Evolutionary conservation across 495 filamentous ascomycete species (phyloP), one percentile per base, ranked within the genome.

Genomic region (Podospora pseudocomata): DNA sequence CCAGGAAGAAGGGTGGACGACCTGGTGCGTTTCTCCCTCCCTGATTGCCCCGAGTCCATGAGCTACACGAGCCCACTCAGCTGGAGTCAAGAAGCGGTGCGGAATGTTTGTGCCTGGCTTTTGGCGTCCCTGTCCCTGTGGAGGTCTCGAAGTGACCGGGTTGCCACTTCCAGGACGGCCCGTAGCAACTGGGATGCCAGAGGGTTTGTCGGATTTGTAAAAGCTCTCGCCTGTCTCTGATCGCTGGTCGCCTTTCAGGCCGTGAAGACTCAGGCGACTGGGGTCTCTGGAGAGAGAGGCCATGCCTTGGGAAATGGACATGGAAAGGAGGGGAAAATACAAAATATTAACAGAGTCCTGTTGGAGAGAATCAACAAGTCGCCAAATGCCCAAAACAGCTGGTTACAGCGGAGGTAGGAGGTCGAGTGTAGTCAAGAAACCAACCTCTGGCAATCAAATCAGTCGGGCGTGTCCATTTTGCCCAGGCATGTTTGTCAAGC

Each of bases 31-130:
- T 70, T 82, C 81, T 57, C 74, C 76, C 32, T 82, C 81, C 18
- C 68, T 72, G 69, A 83, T 78, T n/a, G 80, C 81, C 0, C 82
- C 81, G 19, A 84, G 44, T 0, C 80, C 80, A 69, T 79, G 78
- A 60, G 81, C 82, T 23, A 84, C 74, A 28, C 80, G 77, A 20
- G 79, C 75, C 81, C 82, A 84, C 60, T 83, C 82, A 1, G 71
- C 56, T 4, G 82, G 78, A 0, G 76, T 66, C 44, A 83, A 69
- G 58, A 81, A 80, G 55, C 81, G 79, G 54, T 80, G 72, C 0
- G 63, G 71, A 18, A 67, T 54, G 23, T 65, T 60, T 18, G n/a
- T 20, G 28, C 23, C 15, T 5, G 65, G 55, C 20, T 66, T 69
- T 15, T 68, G 60, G 3, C 23, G 68, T 56, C 27, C 53, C 1